Evolutionary conservation across 805 yeast species (phyloP), one percentile per base, ranked within the genome.

Genomic region (Lipomyces kockii): DNA sequence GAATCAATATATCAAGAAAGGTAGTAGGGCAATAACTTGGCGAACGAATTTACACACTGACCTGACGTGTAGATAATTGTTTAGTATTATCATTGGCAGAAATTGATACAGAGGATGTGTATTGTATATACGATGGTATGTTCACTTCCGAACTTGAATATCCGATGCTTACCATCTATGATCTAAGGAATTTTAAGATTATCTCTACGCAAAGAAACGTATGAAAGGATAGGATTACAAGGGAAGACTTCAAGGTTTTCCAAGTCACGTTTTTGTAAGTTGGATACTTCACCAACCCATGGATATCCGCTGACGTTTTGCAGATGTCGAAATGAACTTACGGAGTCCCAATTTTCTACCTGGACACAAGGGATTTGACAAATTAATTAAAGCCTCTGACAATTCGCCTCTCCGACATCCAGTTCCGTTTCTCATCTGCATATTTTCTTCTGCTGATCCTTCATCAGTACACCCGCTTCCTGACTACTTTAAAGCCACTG

Each of bases 91-190:
- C 72, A 2, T 25, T 63, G 14, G 49, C 61, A 2, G 63, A 37
- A 6, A 67, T 69, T 39, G 72, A 69, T 51, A 35, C 69, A 5
- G 71, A 63, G 12, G 67, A 66, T 34, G 70, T 67, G 11, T 69
- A 55, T 55, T 67, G 71, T 53, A 69, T 69, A 29, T 69, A 61
- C 32, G 59, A 69, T 27, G 72, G 72, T 65, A 32, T 7, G 61
- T n/a, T 20, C 27, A 17, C 35, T 14, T 32, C 27, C 29, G 53
- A 29, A 43, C 34, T 58, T 14, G 17, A 27, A 8, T 0, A 39
- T 32, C 39, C 9, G 17, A 27, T 22, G 56, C 12, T 27, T 35
- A 53, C 25, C 20, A 22, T 6, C 20, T 25, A 4, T n/a, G 22
- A 22, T 54, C 35, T 3, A 5, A 67, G 70, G 70, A 9, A 60